Base-by-base conservation (phyloP, 1,139 yeast species). In the Chernovozyma sophiae-reginae region DNA sequence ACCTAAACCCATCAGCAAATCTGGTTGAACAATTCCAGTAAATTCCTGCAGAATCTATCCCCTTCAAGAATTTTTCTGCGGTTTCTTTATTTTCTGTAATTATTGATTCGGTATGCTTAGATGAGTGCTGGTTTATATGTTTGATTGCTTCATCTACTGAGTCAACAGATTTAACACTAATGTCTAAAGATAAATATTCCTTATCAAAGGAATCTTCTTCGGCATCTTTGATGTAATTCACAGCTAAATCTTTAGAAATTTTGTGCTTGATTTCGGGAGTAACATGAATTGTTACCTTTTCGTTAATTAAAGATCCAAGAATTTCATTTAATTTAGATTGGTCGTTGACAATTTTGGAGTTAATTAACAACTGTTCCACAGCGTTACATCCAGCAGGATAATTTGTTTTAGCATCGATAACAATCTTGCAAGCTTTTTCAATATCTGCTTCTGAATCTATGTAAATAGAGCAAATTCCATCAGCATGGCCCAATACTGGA, bases 361-460 rank as follows among this genome's bases (percentile, higher is more conserved):
- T 79, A 35, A 92, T 61, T 42, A 92, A 69, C 31, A 92, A 62
- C 32, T 94, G 87, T 58, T 94, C 99, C 38, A 78, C 95, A 3
- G 98, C 97, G 57, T 94, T 94, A 62, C 99, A 94, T 6, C 96
- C 99, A 12, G 98, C 98, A 30, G 97, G 97, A 56, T 94, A 94
- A 60, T 90, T 89, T 0, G 97, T 87, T 62, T 92, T 92, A 4
- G 97, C 74, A 60, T 94, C 99, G 24, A 87, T 75, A 4, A 79
- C 70, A 25, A 94, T 77, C 42, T 77, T 76, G 26, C 74, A 68
- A 0, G 97, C 95, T 74, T 86, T 87, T 13, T 61, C 72, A 12
- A 85, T 48, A 50, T 87, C 90, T 3, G 94, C 94, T 32, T 74
- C 79, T 38, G 73, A 72, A 56, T 90, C 95, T 22, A 90, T 71